Percentiles rank a stretch among this genome's conserved stretches.
These are phyloP conservation scores for Dunaliella sp. DNA, from an alignment of 139 green algal species.

Conservation along the genomic window DNA sequence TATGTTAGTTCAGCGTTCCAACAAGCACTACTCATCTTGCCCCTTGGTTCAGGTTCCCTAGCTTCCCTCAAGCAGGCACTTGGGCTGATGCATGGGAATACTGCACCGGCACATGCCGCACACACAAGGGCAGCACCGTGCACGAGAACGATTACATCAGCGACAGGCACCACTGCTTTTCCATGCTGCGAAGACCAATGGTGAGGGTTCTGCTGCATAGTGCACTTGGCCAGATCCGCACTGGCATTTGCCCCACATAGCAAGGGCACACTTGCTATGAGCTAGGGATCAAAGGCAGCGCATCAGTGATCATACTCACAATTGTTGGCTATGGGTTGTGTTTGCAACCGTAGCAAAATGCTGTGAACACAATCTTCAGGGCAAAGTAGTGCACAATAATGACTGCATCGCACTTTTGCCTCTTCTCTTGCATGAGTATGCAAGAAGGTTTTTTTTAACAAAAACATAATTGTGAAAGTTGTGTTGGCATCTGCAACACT, in stretches of 20 bases:
- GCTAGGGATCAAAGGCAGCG: background rate
- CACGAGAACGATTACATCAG: constrained; percentile 83
- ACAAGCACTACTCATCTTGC: too few relatives aligned
- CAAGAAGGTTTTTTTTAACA: too few relatives aligned
- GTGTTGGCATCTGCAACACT: too few relatives aligned
- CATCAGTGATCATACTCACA: too few relatives aligned
- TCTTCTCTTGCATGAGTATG: too few relatives aligned
- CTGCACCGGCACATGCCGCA: constrained; percentile 69
- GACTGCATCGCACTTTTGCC: too few relatives aligned
- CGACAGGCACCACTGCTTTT: constrained; percentile 72
- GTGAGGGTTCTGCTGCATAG: constrained; percentile 20
- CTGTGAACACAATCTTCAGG: too few relatives aligned
- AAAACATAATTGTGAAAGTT: too few relatives aligned
- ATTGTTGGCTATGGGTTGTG: too few relatives aligned
- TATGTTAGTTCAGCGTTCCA: too few relatives aligned
- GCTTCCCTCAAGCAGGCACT: constrained; percentile 49
- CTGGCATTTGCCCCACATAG: background rate
- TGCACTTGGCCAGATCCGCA: background rate
- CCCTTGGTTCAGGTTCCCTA: constrained; percentile 34
- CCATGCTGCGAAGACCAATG: constrained; percentile 40
- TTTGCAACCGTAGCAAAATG: too few relatives aligned
- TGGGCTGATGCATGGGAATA: constrained; percentile 69
- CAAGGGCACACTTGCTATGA: background rate
- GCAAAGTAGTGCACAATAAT: too few relatives aligned
- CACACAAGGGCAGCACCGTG: constrained; percentile 62